Percentiles rank a stretch among this genome's conserved stretches.
These are phyloP conservation scores for Dactylorhiza incarnata DNA, from an alignment of 106 monocot species.

Conservation along the genomic window DNA sequence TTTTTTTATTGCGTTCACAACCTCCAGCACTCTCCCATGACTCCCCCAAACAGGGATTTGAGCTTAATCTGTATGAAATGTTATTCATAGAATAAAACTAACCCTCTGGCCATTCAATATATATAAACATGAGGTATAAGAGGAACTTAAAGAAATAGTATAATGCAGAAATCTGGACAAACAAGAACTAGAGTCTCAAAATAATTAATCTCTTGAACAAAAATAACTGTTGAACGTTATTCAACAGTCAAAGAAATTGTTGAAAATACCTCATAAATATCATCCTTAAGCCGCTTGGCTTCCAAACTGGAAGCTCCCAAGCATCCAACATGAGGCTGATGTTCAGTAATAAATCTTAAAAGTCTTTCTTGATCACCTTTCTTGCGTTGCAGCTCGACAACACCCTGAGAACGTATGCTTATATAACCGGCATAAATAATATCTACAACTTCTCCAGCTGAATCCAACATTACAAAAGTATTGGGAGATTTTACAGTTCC, in stretches of 20 bases:
- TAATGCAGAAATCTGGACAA: background rate
- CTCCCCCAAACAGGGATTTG: too few relatives aligned
- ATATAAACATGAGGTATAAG: background rate
- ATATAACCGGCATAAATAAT: slow-evolving; percentile 89
- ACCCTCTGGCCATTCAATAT: background rate
- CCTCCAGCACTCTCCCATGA: too few relatives aligned
- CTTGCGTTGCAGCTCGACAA: slow-evolving; percentile 79
- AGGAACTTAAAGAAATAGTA: background rate
- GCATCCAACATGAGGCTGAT: slow-evolving; percentile 82
- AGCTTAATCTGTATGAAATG: too few relatives aligned
- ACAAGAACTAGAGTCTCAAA: background rate
- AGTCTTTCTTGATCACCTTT: slow-evolving; percentile 79
- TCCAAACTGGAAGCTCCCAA: slow-evolving; percentile 74
- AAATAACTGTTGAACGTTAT: background rate
- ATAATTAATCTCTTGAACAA: background rate
- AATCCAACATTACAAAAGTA: slow-evolving; percentile 93
- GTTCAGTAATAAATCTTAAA: slow-evolving; percentile 80
- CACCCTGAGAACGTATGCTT: slow-evolving; percentile 62
- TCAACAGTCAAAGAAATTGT: background rate
- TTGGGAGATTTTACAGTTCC: slow-evolving; percentile 91
- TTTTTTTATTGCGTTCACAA: too few relatives aligned
- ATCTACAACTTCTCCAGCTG: slow-evolving; percentile 90
- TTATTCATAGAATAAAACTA: too few relatives aligned
- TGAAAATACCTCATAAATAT: slow-evolving; percentile 78
- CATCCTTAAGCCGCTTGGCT: slow-evolving; percentile 81